Evolutionary conservation across 2,329 filamentous ascomycete genomes (phyloP).

Genomic region (Fusarium circinatum): DNA sequence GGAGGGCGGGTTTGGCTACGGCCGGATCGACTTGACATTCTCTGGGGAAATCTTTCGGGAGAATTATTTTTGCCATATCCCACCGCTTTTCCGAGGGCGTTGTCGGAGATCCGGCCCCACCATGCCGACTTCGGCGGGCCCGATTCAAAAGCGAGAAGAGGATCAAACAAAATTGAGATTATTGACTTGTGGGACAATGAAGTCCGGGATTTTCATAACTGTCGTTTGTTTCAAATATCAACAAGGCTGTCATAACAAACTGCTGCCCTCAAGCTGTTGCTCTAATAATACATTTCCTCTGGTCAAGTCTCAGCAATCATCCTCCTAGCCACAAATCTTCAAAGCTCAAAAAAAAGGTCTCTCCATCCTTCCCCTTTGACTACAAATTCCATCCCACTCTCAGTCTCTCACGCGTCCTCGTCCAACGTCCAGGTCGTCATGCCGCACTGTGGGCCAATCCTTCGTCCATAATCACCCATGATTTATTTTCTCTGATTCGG

Average conservation of each 20-base stretch:
- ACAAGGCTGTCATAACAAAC: constrained; percentile 3
- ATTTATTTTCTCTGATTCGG: background rate
- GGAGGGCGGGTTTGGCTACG: constrained; percentile 32
- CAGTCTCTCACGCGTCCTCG: background rate
- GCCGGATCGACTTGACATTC: constrained; percentile 20
- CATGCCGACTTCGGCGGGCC: constrained; percentile 24
- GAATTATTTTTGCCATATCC: constrained; percentile 53
- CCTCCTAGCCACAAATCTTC: background rate
- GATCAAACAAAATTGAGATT: background rate
- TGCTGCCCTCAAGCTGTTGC: background rate
- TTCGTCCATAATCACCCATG: background rate
- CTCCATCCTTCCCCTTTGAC: background rate
- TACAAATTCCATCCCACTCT: background rate
- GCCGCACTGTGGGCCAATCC: background rate
- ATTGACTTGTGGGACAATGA: background rate
- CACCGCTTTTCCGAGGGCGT: constrained; percentile 49
- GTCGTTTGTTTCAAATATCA: background rate
- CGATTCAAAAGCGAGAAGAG: background rate
- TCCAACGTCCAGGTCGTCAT: background rate
- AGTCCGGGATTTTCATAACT: background rate
- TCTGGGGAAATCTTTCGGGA: constrained; percentile 39
- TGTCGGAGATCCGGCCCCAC: constrained; percentile 37
- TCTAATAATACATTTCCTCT: constrained; percentile 9
- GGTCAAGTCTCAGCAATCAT: constrained; percentile 13
- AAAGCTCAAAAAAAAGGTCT: background rate